phyloP scores from a whole-genome alignment of 176 grass and related monocot genomes.

The Neostapfia colusana region DNA sequence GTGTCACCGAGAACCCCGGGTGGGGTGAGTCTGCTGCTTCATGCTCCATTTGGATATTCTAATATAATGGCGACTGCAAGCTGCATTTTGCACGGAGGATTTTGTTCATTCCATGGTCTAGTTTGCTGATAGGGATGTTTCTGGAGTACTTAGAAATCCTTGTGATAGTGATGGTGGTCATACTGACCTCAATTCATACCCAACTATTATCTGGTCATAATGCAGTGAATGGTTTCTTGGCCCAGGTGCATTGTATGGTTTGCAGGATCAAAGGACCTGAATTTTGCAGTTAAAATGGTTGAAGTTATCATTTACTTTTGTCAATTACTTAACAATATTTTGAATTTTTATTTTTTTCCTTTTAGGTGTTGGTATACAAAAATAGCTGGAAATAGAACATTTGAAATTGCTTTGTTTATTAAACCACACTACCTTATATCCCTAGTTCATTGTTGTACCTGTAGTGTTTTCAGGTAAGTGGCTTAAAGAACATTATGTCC shows the following conservation, averaged over 20 bases:
- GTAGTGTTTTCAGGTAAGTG: background rate
- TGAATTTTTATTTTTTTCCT: background rate
- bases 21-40: constrained; percentile 59
- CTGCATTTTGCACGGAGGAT: constrained; percentile 26
- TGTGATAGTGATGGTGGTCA: constrained; percentile 17
- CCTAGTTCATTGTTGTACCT: background rate
- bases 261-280: background rate
- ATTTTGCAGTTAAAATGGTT: background rate
- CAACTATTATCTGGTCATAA: background rate
- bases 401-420: constrained; percentile 12
- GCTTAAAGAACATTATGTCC: background rate
- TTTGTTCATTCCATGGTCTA: background rate
- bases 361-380: background rate
- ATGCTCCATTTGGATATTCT: background rate
- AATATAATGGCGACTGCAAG: background rate
- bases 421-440: background rate
- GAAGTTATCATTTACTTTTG: background rate
- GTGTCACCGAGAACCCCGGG: constrained; percentile 76
- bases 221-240: background rate
- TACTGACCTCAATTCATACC: background rate
- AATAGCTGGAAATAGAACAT: background rate
- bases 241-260: background rate
- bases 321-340: background rate
- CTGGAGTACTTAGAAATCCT: constrained; percentile 15
- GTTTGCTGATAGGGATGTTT: constrained; percentile 26